Evolutionary conservation across 2,329 filamentous ascomycete species (phyloP), one percentile per base, ranked within the genome.

Genomic region (Phaeoacremonium minimum): DNA sequence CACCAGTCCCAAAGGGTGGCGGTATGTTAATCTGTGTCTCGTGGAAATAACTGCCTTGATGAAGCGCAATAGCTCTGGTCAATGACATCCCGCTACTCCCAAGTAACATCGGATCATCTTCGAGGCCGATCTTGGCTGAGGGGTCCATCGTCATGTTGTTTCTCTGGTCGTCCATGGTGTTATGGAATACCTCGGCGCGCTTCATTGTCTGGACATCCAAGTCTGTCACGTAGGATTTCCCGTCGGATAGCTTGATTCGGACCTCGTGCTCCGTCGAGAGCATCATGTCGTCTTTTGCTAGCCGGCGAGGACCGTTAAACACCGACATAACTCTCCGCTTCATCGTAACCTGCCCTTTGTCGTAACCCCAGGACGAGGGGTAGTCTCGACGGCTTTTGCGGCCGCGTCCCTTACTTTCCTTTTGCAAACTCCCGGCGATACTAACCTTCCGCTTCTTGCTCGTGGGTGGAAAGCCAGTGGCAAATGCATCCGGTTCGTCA

Each of bases 201-300:
- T 85, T 84, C 56, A 97, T 61, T 2, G 90, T 96, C 67, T 93
- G 84, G 34, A 96, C 79, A 55, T 97, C 93, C 30, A 98, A 72
- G 55, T 97, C 93, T 6, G 91, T 97, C 26, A 96, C 83, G 57
- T 95, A 97, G 2, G 78, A 74, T 52, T 85, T 80, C 53, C 78
- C 78, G 54, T 87, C 84, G 16, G 77, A 77, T 14, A 96, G 73
- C 60, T 81, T 81, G 60, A 95, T 73, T 54, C 91, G 87, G 28
- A 97, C 88, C 64, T 98, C 93, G 53, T 93, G 90, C 51, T 95
- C 89, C 13, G 86, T 89, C 49, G 90, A 88, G 33, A 98, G 81
- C 89, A 96, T 95, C 88, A 97, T 93, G 64, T 98, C 93, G 57
- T 98, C 93, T 69, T 97, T 97, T 77, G 87, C 93, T 33, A 98